Evolutionary conservation across 78 protist species (phyloP), one percentile per base, ranked within the genome.

Genomic region (Guillardia theta): DNA sequence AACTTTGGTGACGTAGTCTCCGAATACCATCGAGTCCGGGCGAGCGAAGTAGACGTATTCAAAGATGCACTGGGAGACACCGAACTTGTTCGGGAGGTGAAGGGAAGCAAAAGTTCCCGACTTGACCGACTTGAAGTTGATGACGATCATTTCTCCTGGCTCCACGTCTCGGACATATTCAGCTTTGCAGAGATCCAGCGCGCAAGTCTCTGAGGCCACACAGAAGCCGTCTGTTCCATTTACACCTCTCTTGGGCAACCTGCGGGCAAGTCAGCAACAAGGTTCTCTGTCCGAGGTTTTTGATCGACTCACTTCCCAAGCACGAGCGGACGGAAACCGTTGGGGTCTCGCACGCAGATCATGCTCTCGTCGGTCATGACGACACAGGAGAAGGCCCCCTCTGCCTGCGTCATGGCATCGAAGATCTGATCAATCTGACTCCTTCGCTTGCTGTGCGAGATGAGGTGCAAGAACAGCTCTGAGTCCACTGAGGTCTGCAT

Each of bases 381-480:
- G 2, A 80, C 37, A 48, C 46, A 44, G 37, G 90, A 80, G 90
- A 80, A 80, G 22, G 90, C 90, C 19, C 90, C 90, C 48, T 80
- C 90, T 5, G 90, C 90, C 83, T 70, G 83, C 1, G 90, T n/a
- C 53, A 80, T 44, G 33, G 90, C 90, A 18, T 80, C 90, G 90
- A 80, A 80, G 90, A 80, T 80, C 90, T 80, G 90, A 48, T 80
- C 90, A 48, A 80, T 15, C 48, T 80, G 90, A 19, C 24, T n/a
- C 44, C 48, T 46, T 1, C 90, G 90, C 90, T 80, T 80, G 90
- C 44, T n/a, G 90, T 80, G 90, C 50, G 90, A 80, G 50, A 80
- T 80, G 90, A 87, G 92, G 92, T 87, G 92, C 46, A 80, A 48
- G 90, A 80, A 80, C 27, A 80, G 90, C 90, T 80, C 90, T 0